Evolutionary conservation across 2,329 filamentous ascomycete genomes (phyloP).

Genomic region (Sclerotinia trifoliorum): DNA sequence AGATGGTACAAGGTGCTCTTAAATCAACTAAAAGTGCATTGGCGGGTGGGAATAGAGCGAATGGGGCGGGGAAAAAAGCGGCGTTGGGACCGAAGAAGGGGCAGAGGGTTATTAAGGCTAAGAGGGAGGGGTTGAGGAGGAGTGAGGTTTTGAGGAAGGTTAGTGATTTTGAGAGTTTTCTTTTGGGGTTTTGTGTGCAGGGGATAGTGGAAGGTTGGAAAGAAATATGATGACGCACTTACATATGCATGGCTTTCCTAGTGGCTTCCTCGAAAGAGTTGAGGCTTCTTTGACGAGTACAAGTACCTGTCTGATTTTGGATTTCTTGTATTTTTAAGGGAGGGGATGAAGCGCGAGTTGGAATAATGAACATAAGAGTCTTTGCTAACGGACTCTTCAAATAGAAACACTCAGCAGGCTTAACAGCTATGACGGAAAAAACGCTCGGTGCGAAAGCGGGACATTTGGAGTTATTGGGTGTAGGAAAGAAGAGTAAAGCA

Average conservation of each 20-base stretch:
- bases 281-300: slow-evolving; percentile 17
- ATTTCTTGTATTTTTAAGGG: too few species aligned
- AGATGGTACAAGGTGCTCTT: slow-evolving; percentile 40
- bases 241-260: slow-evolving; percentile 21
- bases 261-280: slow-evolving; percentile 8
- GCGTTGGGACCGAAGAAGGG: slow-evolving; percentile 55
- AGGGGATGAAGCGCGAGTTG: too few species aligned
- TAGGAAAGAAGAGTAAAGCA: slow-evolving; percentile 60
- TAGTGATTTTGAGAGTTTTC: slow-evolving; percentile 22
- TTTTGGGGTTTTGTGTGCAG: background rate
- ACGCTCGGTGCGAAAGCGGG: slow-evolving; percentile 65
- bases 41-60: slow-evolving; percentile 11
- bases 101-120: slow-evolving; percentile 62
- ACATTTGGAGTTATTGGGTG: slow-evolving; percentile 66
- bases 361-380: too few species aligned
- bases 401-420: slow-evolving; percentile 60
- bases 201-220: background rate
- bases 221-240: slow-evolving; percentile 15
- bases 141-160: slow-evolving; percentile 64
- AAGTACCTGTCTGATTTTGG: slow-evolving; percentile 16
- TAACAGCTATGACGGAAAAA: slow-evolving; percentile 65
- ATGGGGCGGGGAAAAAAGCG: slow-evolving; percentile 35
- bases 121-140: slow-evolving; percentile 59
- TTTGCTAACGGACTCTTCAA: background rate
- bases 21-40: slow-evolving; percentile 34